Percentiles rank a stretch among this genome's conserved stretches.
Conservation (phyloP, 441 rosid species). For the Omphalea diandra region DNA sequence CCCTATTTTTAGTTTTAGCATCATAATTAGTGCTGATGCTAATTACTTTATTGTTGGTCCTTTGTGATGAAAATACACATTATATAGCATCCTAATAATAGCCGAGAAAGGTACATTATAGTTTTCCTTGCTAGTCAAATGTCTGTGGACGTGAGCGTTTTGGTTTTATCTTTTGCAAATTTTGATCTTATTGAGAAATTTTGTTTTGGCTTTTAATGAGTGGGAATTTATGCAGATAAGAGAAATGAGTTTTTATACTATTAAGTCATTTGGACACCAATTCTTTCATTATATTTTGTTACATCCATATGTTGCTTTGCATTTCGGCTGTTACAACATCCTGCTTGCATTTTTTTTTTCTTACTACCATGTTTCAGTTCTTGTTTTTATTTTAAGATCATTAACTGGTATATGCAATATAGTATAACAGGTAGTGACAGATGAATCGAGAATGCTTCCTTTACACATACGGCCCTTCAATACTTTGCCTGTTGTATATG, state of each 20-base stretch:
- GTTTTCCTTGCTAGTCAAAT: neutral
- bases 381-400: too few species aligned
- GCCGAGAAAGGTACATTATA: neutral
- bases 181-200: neutral
- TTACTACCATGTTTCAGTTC: neutral
- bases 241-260: neutral
- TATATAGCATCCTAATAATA: neutral
- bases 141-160: neutral
- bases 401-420: too few species aligned
- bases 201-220: neutral
- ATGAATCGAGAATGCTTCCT: neutral
- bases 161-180: neutral
- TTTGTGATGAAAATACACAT: neutral
- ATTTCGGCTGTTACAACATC: neutral
- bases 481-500: neutral
- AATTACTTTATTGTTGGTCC: neutral
- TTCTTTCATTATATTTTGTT: neutral
- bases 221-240: neutral
- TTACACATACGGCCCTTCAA: neutral
- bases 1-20: neutral
- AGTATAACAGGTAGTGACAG: neutral
- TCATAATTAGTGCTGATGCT: neutral
- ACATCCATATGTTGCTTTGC: neutral
- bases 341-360: neutral
- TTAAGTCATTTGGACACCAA: neutral